Percentiles rank a stretch among this genome's conserved stretches.
These are phyloP conservation scores for Zygosaccharomyces pseudorouxii DNA, from an alignment of 805 yeast genomes.

Conservation along the genomic window DNA sequence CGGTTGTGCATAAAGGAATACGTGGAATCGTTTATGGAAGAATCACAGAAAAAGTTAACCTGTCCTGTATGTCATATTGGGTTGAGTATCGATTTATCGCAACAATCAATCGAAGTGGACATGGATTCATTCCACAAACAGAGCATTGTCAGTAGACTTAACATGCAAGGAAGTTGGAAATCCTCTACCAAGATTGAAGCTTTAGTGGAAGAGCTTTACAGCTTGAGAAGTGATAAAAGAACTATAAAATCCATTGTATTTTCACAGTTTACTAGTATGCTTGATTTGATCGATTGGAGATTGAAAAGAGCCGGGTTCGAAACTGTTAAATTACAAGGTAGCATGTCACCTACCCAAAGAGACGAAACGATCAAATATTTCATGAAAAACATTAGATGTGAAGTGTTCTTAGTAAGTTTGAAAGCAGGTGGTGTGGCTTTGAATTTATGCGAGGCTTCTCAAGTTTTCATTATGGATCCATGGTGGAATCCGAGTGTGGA, in stretches of 20 bases:
- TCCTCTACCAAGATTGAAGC: constrained; percentile 97
- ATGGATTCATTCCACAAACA: constrained; percentile 48
- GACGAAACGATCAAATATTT: constrained; percentile 87
- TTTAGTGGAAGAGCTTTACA: constrained; percentile 85
- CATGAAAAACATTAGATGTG: constrained; percentile 89
- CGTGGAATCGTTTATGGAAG: constrained; percentile 67
- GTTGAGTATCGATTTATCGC: constrained; percentile 81
- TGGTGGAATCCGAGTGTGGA: constrained; percentile 99
- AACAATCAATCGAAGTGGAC: constrained; percentile 72
- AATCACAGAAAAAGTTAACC: constrained; percentile 52
- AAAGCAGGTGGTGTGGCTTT: constrained; percentile 99
- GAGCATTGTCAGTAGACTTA: constrained; percentile 80
- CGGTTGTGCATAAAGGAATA: constrained; percentile 90
- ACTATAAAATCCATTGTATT: constrained; percentile 95
- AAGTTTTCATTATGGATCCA: constrained; percentile 92
- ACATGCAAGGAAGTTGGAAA: constrained; percentile 84
- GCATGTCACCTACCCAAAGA: constrained; percentile 94
- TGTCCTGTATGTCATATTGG: constrained; percentile 98
- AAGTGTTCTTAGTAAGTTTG: constrained; percentile 87
- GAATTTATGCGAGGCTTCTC: constrained; percentile 94
- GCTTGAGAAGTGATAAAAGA: constrained; percentile 74
- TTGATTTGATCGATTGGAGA: constrained; percentile 95
- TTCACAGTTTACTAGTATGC: constrained; percentile 95
- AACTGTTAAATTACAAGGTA: constrained; percentile 91
- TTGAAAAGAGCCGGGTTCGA: constrained; percentile 90